Evolutionary conservation across 1,139 yeast genomes (phyloP).

Genomic region (Hyphopichia burtonii): DNA sequence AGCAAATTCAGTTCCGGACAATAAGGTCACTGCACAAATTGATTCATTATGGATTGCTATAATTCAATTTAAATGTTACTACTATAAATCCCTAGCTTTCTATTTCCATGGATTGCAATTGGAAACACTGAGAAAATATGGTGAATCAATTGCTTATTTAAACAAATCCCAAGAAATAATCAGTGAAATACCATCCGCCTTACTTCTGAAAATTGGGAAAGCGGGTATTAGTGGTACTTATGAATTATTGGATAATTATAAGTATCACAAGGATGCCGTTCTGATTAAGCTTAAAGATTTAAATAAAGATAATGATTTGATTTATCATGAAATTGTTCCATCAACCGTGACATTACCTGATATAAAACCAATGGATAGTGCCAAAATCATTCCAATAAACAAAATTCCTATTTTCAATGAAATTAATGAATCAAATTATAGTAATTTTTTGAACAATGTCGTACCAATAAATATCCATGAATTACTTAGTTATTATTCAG

Average conservation of each 20-base stretch:
- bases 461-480: conserved; percentile 89
- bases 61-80: conserved; percentile 48
- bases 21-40: conserved; percentile 46
- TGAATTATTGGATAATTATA: conserved; percentile 42
- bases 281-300: conserved; percentile 47
- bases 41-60: conserved; percentile 46
- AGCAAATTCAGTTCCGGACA: conserved; percentile 30
- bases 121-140: conserved; percentile 57
- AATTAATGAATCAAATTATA: conserved; percentile 55
- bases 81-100: conserved; percentile 42
- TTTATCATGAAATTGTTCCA: conserved; percentile 79
- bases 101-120: conserved; percentile 54
- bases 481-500: conserved; percentile 82
- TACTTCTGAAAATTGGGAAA: conserved; percentile 27
- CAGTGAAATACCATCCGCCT: conserved; percentile 23
- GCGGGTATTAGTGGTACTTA: conserved; percentile 27
- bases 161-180: conserved; percentile 48
- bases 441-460: conserved; percentile 67
- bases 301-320: conserved; percentile 83
- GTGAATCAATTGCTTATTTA: conserved; percentile 74
- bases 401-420: conserved; percentile 33
- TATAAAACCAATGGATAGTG: conserved; percentile 73
- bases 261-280: conserved; percentile 46
- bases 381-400: conserved; percentile 59
- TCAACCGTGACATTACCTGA: conserved; percentile 54